Percentiles rank a stretch among this genome's conserved stretches.
Evolutionary conservation across 352 stramenopile species (phyloP).

Genomic region (Globisporangium viniferum): DNA sequence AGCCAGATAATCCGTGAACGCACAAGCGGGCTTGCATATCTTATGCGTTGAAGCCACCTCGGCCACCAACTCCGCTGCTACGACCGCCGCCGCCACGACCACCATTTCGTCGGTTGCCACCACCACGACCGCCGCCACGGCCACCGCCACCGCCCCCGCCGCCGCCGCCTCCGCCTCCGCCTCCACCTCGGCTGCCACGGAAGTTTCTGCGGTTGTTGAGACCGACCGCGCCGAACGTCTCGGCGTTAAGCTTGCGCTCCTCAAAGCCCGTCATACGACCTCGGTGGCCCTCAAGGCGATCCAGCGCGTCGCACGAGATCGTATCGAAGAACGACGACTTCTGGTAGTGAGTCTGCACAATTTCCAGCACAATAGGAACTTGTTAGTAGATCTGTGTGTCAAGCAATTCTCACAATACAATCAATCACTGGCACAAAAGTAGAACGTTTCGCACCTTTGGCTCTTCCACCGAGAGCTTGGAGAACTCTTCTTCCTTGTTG

Average conservation of each 20-base stretch:
- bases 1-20: not conserved
- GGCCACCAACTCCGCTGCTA: conserved; percentile 29
- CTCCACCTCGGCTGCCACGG: conserved; percentile 50
- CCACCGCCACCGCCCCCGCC: conserved; percentile 29
- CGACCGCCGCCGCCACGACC: conserved; percentile 24
- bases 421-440: not conserved
- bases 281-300: conserved; percentile 70
- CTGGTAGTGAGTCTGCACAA: conserved; percentile 65
- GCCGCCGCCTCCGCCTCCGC: conserved; percentile 37
- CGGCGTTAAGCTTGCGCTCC: conserved; percentile 86
- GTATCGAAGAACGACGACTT: conserved; percentile 91
- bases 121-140: conserved; percentile 30
- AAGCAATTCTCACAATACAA: not conserved
- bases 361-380: not conserved
- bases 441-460: conserved; percentile 22
- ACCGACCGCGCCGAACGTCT: conserved; percentile 85
- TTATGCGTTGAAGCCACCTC: conserved; percentile 4
- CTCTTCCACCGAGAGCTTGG: conserved; percentile 56
- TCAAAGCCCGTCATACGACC: conserved; percentile 66
- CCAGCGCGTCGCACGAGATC: conserved; percentile 86
- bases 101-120: conserved; percentile 14
- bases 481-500: conserved; percentile 79
- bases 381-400: not conserved
- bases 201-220: conserved; percentile 84
- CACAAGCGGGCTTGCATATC: not conserved